A percentile compares a stretch with the other conserved stretches of the same genome.
Conservation (phyloP, 108 stramenopile species). For the Cyclostephanos invisitatus region DNA sequence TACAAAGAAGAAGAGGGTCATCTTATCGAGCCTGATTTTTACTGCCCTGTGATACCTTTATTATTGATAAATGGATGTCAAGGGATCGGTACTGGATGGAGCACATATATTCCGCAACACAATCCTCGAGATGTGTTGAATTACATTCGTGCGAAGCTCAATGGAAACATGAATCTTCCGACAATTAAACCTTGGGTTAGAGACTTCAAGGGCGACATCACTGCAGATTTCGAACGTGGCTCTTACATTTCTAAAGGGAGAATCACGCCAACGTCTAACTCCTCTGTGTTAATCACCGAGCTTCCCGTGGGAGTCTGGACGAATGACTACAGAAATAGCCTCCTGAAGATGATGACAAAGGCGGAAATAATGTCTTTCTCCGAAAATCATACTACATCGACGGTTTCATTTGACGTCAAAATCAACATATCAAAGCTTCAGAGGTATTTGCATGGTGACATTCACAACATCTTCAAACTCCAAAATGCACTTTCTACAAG, state of each 20-base stretch:
- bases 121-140: slow-evolving; percentile 81
- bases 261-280: slow-evolving; percentile 42
- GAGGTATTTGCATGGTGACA: slow-evolving; percentile 47
- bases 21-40: slow-evolving; percentile 83
- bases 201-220: slow-evolving; percentile 77
- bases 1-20: slow-evolving; percentile 88
- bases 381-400: slow-evolving; percentile 87
- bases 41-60: slow-evolving; percentile 86
- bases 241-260: slow-evolving; percentile 58
- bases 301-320: slow-evolving; percentile 92
- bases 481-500: slow-evolving; percentile 57
- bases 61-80: slow-evolving; percentile 87
- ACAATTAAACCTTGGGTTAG: slow-evolving; percentile 59
- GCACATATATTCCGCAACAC: slow-evolving; percentile 86
- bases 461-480: slow-evolving; percentile 73
- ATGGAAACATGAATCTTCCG: slow-evolving; percentile 45
- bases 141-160: slow-evolving; percentile 72
- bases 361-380: slow-evolving; percentile 64
- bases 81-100: slow-evolving; percentile 97
- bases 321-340: slow-evolving; percentile 71
- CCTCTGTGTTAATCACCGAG: slow-evolving; percentile 74
- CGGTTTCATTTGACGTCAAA: slow-evolving; percentile 73
- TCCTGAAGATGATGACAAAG: slow-evolving; percentile 66
- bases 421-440: slow-evolving; percentile 56
- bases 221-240: slow-evolving; percentile 27